Evolutionary conservation across 148 eudicot genomes (phyloP).

Genomic region (Diospyros kaki): DNA sequence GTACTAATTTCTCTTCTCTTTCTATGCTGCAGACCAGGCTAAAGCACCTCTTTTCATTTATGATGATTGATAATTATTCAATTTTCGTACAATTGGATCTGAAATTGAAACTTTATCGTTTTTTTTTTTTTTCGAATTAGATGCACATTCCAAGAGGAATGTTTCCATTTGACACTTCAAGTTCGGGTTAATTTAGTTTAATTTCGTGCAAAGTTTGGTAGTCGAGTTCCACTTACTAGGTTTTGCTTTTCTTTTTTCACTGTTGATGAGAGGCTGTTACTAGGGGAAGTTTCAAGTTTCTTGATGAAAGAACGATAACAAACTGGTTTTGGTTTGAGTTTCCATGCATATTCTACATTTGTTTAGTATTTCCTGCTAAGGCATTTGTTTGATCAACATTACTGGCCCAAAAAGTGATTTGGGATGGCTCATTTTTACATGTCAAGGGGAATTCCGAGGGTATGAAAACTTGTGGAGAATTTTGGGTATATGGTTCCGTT

Average conservation of each 20-base stretch:
- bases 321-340: neutral
- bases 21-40: neutral
- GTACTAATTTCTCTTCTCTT: slow-evolving; percentile 25
- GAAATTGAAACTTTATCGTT: neutral
- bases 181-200: neutral
- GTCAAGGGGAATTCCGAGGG: neutral
- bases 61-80: neutral
- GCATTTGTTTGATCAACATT: neutral
- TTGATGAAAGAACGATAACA: neutral
- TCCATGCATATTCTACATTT: neutral
- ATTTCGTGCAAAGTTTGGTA: neutral
- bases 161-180: neutral
- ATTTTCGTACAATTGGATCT: neutral
- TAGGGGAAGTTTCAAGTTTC: neutral
- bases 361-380: neutral
- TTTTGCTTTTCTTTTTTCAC: neutral
- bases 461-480: neutral
- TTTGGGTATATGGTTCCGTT: neutral
- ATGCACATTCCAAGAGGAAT: neutral
- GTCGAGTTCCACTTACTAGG: neutral
- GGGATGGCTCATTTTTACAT: neutral
- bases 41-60: neutral
- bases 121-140: neutral
- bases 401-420: neutral
- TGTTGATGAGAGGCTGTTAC: neutral